Percentiles rank a stretch among this genome's conserved stretches.
Conservation (phyloP, 73 alveolate genomes). For the Vitrella brassicaformis region DNA sequence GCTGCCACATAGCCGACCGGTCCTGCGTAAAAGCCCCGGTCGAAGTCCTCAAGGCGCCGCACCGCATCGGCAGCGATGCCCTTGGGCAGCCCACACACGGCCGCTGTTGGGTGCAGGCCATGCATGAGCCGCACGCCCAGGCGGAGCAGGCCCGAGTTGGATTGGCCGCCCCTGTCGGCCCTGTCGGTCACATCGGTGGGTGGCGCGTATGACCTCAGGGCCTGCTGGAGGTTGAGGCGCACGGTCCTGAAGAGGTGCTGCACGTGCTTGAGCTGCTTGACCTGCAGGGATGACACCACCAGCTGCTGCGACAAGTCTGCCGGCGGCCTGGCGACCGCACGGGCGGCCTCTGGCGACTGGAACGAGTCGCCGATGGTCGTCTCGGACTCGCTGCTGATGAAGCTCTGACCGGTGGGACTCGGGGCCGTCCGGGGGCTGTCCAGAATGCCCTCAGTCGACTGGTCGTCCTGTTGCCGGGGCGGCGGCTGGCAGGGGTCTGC, state of each 20-base stretch:
- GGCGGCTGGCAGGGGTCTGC: neutral
- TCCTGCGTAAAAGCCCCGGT: neutral
- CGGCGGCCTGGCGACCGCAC: too few species aligned
- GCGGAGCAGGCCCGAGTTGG: neutral
- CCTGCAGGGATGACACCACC: too few species aligned
- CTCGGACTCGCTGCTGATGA: too few species aligned
- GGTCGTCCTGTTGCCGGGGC: too few species aligned
- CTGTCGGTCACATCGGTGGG: neutral
- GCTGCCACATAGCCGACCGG: neutral
- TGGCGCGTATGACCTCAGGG: neutral
- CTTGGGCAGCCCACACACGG: neutral
- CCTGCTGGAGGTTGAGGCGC: neutral
- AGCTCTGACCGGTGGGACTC: too few species aligned
- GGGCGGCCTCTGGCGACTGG: too few species aligned
- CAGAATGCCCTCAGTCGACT: neutral
- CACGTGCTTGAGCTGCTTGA: neutral
- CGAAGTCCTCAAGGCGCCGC: neutral
- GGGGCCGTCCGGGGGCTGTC: neutral
- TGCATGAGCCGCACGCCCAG: neutral
- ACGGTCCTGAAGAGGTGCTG: neutral
- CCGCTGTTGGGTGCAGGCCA: neutral
- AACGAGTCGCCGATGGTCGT: too few species aligned
- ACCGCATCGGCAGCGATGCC: neutral
- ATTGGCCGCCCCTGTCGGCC: neutral
- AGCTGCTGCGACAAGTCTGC: too few species aligned